Conservation (phyloP, 371 early-diverging fungal species). For the Mucor racemosus region DNA sequence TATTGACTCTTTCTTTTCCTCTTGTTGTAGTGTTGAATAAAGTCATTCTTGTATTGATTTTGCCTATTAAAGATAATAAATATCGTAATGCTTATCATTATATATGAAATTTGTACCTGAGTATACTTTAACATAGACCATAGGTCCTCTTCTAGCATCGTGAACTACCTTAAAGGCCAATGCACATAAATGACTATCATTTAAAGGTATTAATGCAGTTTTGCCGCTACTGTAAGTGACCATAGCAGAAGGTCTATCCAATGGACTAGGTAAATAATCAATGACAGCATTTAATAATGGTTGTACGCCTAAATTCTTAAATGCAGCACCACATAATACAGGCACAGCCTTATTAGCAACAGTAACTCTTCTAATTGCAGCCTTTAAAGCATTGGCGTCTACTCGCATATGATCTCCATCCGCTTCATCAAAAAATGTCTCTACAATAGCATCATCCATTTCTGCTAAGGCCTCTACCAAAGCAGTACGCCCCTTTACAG, state of each 20-base stretch:
- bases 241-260: conserved; percentile 68
- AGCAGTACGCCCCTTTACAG: conserved; percentile 58
- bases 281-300: conserved; percentile 78
- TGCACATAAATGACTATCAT: conserved; percentile 72
- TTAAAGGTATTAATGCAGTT: conserved; percentile 35
- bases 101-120: conserved; percentile 57
- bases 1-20: conserved; percentile 82
- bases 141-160: conserved; percentile 82
- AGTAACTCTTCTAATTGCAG: conserved; percentile 77
- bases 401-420: conserved; percentile 73
- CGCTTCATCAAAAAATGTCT: conserved; percentile 74
- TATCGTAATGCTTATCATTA: neutral
- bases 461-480: conserved; percentile 88
- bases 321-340: conserved; percentile 91
- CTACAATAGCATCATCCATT: conserved; percentile 85
- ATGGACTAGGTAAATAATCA: conserved; percentile 88
- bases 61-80: conserved; percentile 33
- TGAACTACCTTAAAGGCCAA: conserved; percentile 94
- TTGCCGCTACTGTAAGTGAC: conserved; percentile 52
- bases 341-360: conserved; percentile 74
- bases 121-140: conserved; percentile 95
- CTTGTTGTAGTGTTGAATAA: conserved; percentile 71
- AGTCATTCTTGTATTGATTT: conserved; percentile 67
- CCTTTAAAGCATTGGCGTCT: conserved; percentile 59
- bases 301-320: conserved; percentile 83